phyloP scores from a whole-genome alignment of 2,329 filamentous ascomycete species.

The Penicillium hesseltinei region DNA sequence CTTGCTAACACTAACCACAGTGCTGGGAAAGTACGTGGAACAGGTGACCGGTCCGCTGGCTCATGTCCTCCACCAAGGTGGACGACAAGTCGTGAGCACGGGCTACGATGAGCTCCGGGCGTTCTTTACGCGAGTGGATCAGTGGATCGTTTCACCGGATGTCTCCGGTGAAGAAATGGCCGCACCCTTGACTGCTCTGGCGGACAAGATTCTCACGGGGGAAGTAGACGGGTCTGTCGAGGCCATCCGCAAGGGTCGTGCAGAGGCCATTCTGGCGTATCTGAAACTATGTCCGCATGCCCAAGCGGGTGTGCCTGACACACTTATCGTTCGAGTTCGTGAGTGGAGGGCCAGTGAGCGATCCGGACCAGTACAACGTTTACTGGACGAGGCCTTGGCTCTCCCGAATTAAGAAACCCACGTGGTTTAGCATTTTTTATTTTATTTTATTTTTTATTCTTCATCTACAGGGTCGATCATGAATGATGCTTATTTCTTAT shows the following conservation, averaged over 20 bases:
- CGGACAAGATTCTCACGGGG: slow-evolving; percentile 28
- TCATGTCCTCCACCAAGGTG: slow-evolving; percentile 32
- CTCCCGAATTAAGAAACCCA: slow-evolving; percentile 5
- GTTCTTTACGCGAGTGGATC: slow-evolving; percentile 32
- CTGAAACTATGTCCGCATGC: slow-evolving; percentile 22
- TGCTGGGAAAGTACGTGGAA: slow-evolving; percentile 30
- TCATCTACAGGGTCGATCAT: not conserved
- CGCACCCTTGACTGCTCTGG: slow-evolving; percentile 29
- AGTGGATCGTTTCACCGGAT: slow-evolving; percentile 16
- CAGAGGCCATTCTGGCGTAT: slow-evolving; percentile 36
- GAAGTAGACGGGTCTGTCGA: slow-evolving; percentile 39
- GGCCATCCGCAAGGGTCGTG: slow-evolving; percentile 38
- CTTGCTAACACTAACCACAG: slow-evolving; percentile 32
- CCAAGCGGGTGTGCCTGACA: slow-evolving; percentile 15
- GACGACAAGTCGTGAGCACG: slow-evolving; percentile 35
- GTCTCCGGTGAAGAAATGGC: slow-evolving; percentile 26
- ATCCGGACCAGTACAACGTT: slow-evolving; percentile 37
- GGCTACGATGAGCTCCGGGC: slow-evolving; percentile 37
- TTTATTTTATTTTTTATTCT: not conserved
- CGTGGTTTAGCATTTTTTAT: slow-evolving; percentile 2
- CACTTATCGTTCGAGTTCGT: slow-evolving; percentile 23
- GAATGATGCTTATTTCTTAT: not conserved
- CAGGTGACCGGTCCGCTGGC: slow-evolving; percentile 31
- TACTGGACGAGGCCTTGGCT: slow-evolving; percentile 34
- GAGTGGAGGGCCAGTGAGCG: slow-evolving; percentile 42